Evolutionary conservation across 1,139 yeast species (phyloP), one percentile per base, ranked within the genome.

Genomic region (Meyerozyma smithsonii): DNA sequence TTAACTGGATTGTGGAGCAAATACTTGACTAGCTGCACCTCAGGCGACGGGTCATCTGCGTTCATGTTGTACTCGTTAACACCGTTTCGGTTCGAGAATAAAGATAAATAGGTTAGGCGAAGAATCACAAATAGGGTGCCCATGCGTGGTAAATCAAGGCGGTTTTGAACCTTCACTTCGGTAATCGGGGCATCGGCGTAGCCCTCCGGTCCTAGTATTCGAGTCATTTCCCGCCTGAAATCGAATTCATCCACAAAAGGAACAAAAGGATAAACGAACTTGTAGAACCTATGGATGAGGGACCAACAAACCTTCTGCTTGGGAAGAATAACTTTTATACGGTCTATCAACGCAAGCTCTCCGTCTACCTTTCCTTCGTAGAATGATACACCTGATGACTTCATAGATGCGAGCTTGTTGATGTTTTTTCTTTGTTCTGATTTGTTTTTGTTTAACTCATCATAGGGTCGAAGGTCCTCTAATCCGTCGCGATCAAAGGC

Each of bases 231-330:
- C 17, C 35, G 18, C 35, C 49, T 49, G 35, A 63, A 57, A 2
- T 51, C 53, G 16, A 41, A 48, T 48, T 78, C 77, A 44, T 76
- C 80, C 8, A 77, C 37, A 38, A 68, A 61, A 2, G 84, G 82
- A 42, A 64, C 51, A 36, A 69, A 62, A 0, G 74, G 73, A 43
- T 73, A 74, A 10, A 74, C 61, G 23, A 62, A 59, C 2, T 51
- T 49, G 51, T 77, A 77, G 47, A 64, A 78, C 20, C 74, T 52
- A 24, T 67, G 62, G n/a, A 75, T 51, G 4, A 72, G 59, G 25
- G 64, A 47, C 80, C 81, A 75, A 3, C 74, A 49, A 1, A 66
- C 64, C 40, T 61, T 66, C 33, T 58, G 65, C 4, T 52, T 51
- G 0, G 84, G 83, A 26, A 78, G 50, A 2, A 66, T 63, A 28